Base-by-base conservation (phyloP, 257 asterid species). In the Ocimum tenuiflorum region DNA sequence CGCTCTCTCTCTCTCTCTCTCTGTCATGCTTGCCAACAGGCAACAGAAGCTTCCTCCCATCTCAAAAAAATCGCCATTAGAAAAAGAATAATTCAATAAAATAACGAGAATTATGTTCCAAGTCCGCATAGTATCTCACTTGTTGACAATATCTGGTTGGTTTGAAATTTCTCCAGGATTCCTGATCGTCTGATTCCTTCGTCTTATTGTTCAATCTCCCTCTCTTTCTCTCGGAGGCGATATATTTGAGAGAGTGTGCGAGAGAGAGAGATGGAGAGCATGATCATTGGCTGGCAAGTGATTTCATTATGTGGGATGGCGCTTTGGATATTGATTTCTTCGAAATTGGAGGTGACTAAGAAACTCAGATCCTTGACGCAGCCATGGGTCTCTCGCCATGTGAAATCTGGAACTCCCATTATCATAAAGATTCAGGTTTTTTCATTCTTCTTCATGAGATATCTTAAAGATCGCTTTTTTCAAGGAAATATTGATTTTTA, bases 351-450 rank as follows among this genome's bases (percentile, higher is more conserved):
- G 46, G 52, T 90, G 48, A 94, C 95, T 61, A 82, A 46, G 56
- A 85, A 75, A 74, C 69, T 85, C 86, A 82, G 98, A 91, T 89
- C 96, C 76, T 57, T 76, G 1, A 75, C 88, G 33, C 92, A 86
- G 69, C 88, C 94, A 62, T 87, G 95, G 97, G 91, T 85, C 20
- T 75, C 79, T 67, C 74, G 23, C 49, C 76, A 61, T 60, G 92
- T 94, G 23, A 5, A 71, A 6, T 75, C 90, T 18, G 83, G 70
- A 71, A 85, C 87, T 35, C 88, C 96, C 74, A 43, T 74, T 77
- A 75, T 86, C 52, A 78, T 88, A 74, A 76, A 72, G 82, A 94
- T 94, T 80, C 97, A 94, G 97, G 97, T 94, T 67, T 76, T 62
- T 51, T 62, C 41, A 31, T 19, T 46, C 41, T 10, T 63, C 13